Conservation (phyloP, 1,284 basidiomycete species). For the Ganoderma leucocontextum region DNA sequence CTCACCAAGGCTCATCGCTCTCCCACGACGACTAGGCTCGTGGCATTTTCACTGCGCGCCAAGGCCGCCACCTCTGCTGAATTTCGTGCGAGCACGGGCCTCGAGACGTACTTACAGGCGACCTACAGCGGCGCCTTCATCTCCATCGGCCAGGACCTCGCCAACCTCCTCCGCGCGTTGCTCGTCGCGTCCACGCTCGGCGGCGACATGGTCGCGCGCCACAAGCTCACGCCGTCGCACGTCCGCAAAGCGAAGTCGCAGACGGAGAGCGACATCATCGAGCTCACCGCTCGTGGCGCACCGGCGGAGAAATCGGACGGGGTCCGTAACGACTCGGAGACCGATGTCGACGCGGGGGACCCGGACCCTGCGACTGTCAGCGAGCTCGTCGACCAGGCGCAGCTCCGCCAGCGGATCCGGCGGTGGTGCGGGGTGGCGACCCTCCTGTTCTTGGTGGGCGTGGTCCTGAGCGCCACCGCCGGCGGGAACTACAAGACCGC, state of each 20-base stretch:
- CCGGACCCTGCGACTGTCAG: neutral
- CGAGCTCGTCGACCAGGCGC: slow-evolving; percentile 34
- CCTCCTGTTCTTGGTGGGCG: slow-evolving; percentile 34
- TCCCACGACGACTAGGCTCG: slow-evolving; percentile 22
- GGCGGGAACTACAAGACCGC: slow-evolving; percentile 36
- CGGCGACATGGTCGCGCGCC: slow-evolving; percentile 1
- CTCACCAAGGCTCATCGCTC: too few relatives aligned
- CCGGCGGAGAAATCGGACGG: neutral
- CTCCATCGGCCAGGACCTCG: slow-evolving; percentile 38
- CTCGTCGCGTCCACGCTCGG: slow-evolving; percentile 42
- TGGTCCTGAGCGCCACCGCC: slow-evolving; percentile 39
- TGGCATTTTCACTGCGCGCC: slow-evolving; percentile 44
- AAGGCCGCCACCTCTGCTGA: slow-evolving; percentile 35
- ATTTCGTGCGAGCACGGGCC: slow-evolving; percentile 31
- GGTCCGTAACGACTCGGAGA: too few relatives aligned
- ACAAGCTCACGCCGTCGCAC: slow-evolving; percentile 1
- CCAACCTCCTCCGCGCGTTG: slow-evolving; percentile 38
- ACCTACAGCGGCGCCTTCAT: slow-evolving; percentile 42
- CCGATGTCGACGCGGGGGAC: too few relatives aligned
- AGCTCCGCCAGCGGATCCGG: slow-evolving; percentile 41
- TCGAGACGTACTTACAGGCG: slow-evolving; percentile 44
- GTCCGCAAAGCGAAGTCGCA: neutral
- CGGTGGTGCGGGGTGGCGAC: slow-evolving; percentile 35
- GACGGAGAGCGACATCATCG: neutral
- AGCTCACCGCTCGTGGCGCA: neutral